These are phyloP conservation scores for Amphirosellinia nigrospora DNA, from an alignment of 495 filamentous ascomycete genomes.

Conservation along the genomic window DNA sequence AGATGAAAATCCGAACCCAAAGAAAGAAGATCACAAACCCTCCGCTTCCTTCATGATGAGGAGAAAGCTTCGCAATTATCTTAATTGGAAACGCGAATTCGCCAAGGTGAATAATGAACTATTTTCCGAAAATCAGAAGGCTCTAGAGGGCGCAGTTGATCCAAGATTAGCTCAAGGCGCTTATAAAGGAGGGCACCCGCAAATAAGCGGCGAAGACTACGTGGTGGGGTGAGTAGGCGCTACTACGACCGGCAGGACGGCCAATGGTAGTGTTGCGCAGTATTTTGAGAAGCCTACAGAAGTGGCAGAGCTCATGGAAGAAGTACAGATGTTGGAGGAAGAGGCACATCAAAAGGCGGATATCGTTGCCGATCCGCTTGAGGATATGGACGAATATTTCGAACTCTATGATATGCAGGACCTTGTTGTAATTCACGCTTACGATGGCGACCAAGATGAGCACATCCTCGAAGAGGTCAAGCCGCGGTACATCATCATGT, in stretches of 20 bases:
- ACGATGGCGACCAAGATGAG: slow-evolving; percentile 92
- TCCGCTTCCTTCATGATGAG: slow-evolving; percentile 90
- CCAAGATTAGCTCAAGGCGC: slow-evolving; percentile 48
- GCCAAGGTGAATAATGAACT: slow-evolving; percentile 78
- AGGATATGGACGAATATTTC: slow-evolving; percentile 90
- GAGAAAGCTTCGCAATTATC: slow-evolving; percentile 81
- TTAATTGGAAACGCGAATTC: slow-evolving; percentile 91
- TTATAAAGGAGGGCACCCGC: slow-evolving; percentile 64
- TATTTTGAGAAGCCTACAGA: slow-evolving; percentile 57
- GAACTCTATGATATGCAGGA: slow-evolving; percentile 92
- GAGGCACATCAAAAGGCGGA: slow-evolving; percentile 78
- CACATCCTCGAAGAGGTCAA: slow-evolving; percentile 91
- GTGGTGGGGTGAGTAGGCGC: slow-evolving; percentile 72
- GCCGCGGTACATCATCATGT: slow-evolving; percentile 97
- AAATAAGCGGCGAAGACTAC: slow-evolving; percentile 87
- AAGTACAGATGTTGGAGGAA: slow-evolving; percentile 80
- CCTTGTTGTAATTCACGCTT: slow-evolving; percentile 87
- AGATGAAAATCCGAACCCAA: slow-evolving; percentile 46
- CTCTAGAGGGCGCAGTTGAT: slow-evolving; percentile 67
- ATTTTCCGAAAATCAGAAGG: slow-evolving; percentile 79
- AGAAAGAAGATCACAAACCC: slow-evolving; percentile 60
- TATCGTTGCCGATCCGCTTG: slow-evolving; percentile 77
- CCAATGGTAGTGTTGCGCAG: slow-evolving; percentile 56
- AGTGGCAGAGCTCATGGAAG: slow-evolving; percentile 63
- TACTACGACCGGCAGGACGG: slow-evolving; percentile 55